phyloP scores from a whole-genome alignment of 768 basidiomycete species.

The Collybiopsis luxurians region DNA sequence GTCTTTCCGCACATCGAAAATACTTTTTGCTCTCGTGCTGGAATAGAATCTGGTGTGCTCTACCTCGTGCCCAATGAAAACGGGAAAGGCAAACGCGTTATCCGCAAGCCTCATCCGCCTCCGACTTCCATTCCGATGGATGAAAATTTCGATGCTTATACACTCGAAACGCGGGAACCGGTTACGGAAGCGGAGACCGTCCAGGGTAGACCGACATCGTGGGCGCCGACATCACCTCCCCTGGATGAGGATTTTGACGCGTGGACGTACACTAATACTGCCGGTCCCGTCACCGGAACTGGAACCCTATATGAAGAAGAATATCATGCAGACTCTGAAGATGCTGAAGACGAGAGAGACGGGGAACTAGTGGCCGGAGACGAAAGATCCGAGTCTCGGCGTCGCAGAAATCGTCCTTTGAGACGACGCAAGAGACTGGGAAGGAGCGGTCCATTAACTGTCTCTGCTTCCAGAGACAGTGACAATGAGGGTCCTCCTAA shows the following conservation, averaged over 20 bases:
- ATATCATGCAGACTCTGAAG: background rate
- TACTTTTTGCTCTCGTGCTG: background rate
- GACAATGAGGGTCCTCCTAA: background rate
- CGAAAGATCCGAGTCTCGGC: background rate
- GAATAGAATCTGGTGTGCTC: conserved; percentile 32
- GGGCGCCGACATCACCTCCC: conserved; percentile 24
- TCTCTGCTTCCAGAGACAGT: background rate
- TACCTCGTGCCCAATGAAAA: conserved; percentile 39
- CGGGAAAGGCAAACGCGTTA: conserved; percentile 32
- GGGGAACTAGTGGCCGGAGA: background rate
- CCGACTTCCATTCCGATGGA: conserved; percentile 36
- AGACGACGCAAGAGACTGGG: background rate
- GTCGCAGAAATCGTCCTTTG: background rate
- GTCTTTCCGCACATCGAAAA: too few relatives aligned
- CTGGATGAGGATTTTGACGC: conserved; percentile 39
- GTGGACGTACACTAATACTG: conserved; percentile 20
- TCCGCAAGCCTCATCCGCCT: conserved; percentile 35
- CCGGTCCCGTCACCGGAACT: background rate
- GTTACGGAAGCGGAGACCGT: background rate
- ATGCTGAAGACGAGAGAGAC: background rate
- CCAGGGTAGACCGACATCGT: conserved; percentile 1
- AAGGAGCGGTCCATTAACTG: background rate
- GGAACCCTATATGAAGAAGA: conserved; percentile 3
- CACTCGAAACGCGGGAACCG: conserved; percentile 18
- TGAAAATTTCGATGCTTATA: conserved; percentile 40